Conservation (phyloP, 2,329 filamentous ascomycete genomes). For the Penicillium sp. region DNA sequence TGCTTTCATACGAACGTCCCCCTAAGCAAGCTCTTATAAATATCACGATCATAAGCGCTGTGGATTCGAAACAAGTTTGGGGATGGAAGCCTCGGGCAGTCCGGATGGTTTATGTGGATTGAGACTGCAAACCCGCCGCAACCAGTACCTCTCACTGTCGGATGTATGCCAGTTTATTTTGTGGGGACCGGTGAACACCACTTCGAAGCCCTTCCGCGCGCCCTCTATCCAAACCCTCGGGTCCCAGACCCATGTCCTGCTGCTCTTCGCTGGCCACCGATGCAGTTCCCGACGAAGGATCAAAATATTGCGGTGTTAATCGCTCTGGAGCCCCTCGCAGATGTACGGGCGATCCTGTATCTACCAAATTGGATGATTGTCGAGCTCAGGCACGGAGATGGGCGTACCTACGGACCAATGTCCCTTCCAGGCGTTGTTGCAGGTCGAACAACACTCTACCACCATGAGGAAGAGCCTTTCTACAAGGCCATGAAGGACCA, state of each 20-base stretch:
- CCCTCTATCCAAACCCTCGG: constrained; percentile 5
- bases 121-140: constrained; percentile 6
- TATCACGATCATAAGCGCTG: no score
- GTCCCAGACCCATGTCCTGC: constrained; percentile 7
- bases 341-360: constrained; percentile 9
- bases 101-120: constrained; percentile 8
- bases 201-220: background rate
- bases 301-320: constrained; percentile 3
- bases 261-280: constrained; percentile 5
- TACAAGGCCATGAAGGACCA: constrained; percentile 2
- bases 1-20: no score
- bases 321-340: constrained; percentile 6
- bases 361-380: constrained; percentile 13
- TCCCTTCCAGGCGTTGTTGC: constrained; percentile 10
- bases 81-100: background rate
- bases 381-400: constrained; percentile 9
- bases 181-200: background rate
- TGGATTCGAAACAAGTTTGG: no score
- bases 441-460: constrained; percentile 13
- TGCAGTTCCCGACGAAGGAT: constrained; percentile 5
- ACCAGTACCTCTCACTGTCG: constrained; percentile 10
- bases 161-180: constrained; percentile 9
- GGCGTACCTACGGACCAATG: constrained; percentile 4
- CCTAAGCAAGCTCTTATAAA: no score
- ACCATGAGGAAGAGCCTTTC: constrained; percentile 9